These are phyloP conservation scores for Botryotinia convoluta DNA, from an alignment of 2,329 filamentous ascomycete genomes.

Conservation along the genomic window DNA sequence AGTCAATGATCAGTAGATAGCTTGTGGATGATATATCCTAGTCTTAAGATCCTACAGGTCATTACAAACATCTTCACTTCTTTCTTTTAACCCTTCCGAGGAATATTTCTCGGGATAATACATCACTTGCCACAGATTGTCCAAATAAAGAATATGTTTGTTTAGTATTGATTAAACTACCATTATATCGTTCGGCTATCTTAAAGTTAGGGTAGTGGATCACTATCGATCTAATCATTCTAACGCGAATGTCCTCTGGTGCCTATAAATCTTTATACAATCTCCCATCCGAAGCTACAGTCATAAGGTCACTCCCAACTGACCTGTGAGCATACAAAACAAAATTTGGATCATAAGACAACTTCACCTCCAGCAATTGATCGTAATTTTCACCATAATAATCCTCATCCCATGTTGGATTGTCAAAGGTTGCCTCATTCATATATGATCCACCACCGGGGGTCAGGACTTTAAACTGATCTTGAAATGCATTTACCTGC, in stretches of 20 bases:
- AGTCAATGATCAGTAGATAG: not conserved
- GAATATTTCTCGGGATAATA: not conserved
- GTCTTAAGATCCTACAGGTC: not conserved
- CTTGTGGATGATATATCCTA: not conserved
- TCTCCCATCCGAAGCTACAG: not conserved
- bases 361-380: not conserved
- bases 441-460: not conserved
- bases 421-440: not conserved
- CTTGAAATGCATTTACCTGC: not conserved
- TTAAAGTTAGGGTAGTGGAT: not conserved
- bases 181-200: not conserved
- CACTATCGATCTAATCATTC: no score
- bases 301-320: not conserved
- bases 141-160: not conserved
- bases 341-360: not conserved
- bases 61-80: not conserved
- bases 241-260: no score
- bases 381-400: not conserved
- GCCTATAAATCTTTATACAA: not conserved
- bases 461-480: not conserved
- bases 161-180: not conserved
- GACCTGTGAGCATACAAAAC: not conserved
- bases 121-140: not conserved
- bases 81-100: not conserved
- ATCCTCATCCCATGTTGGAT: not conserved